These are phyloP conservation scores for Clavispora vitiphila DNA, from an alignment of 805 yeast genomes.

Conservation along the genomic window DNA sequence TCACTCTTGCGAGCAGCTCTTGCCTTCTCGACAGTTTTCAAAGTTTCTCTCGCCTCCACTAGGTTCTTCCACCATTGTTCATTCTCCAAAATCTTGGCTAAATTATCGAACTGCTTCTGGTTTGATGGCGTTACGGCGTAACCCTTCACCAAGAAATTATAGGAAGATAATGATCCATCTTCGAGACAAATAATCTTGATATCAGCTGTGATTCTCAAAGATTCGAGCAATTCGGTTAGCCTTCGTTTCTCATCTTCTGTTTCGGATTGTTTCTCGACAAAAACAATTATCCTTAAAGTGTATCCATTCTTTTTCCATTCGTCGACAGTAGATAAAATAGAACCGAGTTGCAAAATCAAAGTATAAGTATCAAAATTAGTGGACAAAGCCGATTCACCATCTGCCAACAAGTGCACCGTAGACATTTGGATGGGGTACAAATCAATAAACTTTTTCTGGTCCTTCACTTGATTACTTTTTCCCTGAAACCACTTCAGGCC, in stretches of 20 bases:
- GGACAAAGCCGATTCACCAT: constrained; percentile 66
- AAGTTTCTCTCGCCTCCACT: constrained; percentile 47
- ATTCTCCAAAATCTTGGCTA: constrained; percentile 47
- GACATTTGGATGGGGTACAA: constrained; percentile 97
- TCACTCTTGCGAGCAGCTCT: constrained; percentile 13
- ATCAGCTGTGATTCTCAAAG: constrained; percentile 80
- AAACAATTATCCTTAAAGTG: constrained; percentile 72
- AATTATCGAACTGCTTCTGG: constrained; percentile 30
- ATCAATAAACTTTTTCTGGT: constrained; percentile 61
- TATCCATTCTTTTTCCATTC: constrained; percentile 78
- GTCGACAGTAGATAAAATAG: constrained; percentile 87
- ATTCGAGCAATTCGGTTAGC: constrained; percentile 57
- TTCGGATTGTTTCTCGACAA: constrained; percentile 75
- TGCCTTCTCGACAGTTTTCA: constrained; percentile 30
- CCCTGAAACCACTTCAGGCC: constrained; percentile 12
- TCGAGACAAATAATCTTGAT: constrained; percentile 68
- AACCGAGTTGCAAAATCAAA: constrained; percentile 87
- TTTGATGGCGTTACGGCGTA: constrained; percentile 30
- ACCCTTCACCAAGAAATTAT: constrained; percentile 77
- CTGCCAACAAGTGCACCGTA: constrained; percentile 62
- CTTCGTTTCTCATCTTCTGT: constrained; percentile 64
- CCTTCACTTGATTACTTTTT: constrained; percentile 1
- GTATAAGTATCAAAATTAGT: constrained; percentile 97
- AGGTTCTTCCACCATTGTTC: constrained; percentile 87
- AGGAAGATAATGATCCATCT: constrained; percentile 51